Evolutionary conservation across 208 protist genomes (phyloP).

Genomic region (Acanthamoeba healyi): DNA sequence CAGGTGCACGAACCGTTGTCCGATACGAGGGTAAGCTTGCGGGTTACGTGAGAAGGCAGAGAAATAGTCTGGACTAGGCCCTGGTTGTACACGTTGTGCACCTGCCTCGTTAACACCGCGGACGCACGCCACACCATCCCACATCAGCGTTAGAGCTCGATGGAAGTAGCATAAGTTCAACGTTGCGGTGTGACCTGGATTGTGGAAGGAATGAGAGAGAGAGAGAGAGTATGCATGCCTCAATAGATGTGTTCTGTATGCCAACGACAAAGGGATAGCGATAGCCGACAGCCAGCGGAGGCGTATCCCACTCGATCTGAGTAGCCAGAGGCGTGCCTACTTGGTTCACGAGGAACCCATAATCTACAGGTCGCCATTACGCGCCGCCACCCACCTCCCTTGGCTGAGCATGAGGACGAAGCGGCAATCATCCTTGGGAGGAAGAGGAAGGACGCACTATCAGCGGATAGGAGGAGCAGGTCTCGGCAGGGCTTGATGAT

Average conservation of each 20-base stretch:
- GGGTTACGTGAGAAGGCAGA: neutral
- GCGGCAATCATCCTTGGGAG: neutral
- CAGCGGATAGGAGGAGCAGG: neutral
- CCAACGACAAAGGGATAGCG: neutral
- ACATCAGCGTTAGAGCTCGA: too few species aligned
- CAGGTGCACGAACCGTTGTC: neutral
- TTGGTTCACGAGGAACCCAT: neutral
- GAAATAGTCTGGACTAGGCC: neutral
- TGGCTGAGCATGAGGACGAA: neutral
- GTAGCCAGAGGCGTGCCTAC: neutral
- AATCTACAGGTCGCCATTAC: neutral
- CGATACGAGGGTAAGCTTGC: conserved; percentile 5
- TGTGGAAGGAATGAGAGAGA: too few species aligned
- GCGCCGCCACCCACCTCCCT: too few species aligned
- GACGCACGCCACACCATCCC: too few species aligned
- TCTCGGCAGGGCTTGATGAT: neutral
- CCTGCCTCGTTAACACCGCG: neutral
- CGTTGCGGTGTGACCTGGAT: too few species aligned
- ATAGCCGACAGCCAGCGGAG: neutral
- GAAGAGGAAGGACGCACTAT: neutral
- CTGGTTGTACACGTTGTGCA: conserved; percentile 12
- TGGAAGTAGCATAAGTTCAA: too few species aligned
- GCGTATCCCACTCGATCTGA: neutral
- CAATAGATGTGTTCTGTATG: neutral
- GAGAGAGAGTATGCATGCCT: neutral